A percentile compares a stretch with the other conserved stretches of the same genome.
These are phyloP conservation scores for Wilcoxina mikolae DNA, from an alignment of 495 filamentous ascomycete genomes.

Conservation along the genomic window DNA sequence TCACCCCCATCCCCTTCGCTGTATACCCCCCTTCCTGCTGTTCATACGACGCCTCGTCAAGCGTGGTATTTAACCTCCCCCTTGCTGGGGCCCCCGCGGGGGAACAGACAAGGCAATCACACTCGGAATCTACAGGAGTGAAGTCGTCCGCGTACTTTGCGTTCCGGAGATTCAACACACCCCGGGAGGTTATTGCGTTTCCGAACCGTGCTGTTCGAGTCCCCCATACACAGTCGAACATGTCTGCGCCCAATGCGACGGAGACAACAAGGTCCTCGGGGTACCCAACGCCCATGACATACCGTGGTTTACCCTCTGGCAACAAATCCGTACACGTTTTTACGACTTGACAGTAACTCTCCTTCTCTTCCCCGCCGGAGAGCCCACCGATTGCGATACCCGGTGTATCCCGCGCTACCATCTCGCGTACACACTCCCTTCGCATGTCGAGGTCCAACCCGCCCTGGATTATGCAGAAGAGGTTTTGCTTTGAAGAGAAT, in stretches of 20 bases:
- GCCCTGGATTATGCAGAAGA: conserved; percentile 99
- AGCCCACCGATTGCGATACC: conserved; percentile 94
- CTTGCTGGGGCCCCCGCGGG: conserved; percentile 31
- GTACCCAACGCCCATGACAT: conserved; percentile 97
- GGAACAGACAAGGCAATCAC: conserved; percentile 64
- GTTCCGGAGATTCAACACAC: conserved; percentile 69
- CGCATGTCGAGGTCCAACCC: conserved; percentile 85
- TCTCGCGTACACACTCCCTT: conserved; percentile 66
- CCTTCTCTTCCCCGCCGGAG: conserved; percentile 67
- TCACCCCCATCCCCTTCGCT: conserved; percentile 67
- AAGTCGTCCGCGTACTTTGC: conserved; percentile 66
- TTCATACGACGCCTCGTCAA: conserved; percentile 14
- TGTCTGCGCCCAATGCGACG: conserved; percentile 84
- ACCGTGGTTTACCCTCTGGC: conserved; percentile 80
- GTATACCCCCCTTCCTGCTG: conserved; percentile 27
- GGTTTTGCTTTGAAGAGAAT: conserved; percentile 49
- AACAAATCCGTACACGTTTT: conserved; percentile 70
- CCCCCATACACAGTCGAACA: conserved; percentile 99
- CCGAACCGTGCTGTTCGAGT: conserved; percentile 91
- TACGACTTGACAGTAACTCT: conserved; percentile 49
- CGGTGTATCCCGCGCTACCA: conserved; percentile 82
- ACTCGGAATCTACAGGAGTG: conserved; percentile 63
- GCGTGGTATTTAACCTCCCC: conserved; percentile 12
- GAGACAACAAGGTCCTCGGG: conserved; percentile 89
- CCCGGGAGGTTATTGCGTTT: conserved; percentile 70